Evolutionary conservation across 2,329 filamentous ascomycete species (phyloP), one percentile per base, ranked within the genome.

Genomic region (Colletotrichum theobromicola): DNA sequence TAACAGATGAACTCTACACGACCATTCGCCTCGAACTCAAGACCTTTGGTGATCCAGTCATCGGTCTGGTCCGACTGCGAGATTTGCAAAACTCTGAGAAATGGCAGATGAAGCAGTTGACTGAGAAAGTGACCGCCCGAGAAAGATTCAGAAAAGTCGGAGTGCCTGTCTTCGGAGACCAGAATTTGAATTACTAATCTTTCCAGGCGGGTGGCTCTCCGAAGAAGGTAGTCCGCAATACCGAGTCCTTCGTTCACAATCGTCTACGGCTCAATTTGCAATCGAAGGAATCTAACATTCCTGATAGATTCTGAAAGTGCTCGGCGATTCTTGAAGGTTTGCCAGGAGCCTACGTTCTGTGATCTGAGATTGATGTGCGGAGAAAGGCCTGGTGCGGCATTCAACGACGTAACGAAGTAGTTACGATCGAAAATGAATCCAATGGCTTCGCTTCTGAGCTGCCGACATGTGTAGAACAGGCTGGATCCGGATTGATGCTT

Each of bases 121-220:
- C 12, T 6, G 6, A 46, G n/a, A 7, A 46, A 46, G 4, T n/a
- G 42, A 13, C 42, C 42, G n/a, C n/a, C 42, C 12, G 42, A 46
- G 42, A 18, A 5, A 5, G 0, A 10, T 9, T n/a, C 13, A 0
- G 0, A 1, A 13, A 46, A n/a, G 0, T 46, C 0, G 0, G 13
- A 10, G 42, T n/a, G 42, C 0, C 9, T 46, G 42, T 46, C 42
- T 13, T 46, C n/a, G 12, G 42, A 0, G 10, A 0, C n/a, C 0
- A 0, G 13, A 3, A 21, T 21, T 46, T 46, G 18, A 13, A 46
- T 46, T 21, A 46, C 42, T 10, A 46, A 3, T 21, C 42, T 9
- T 46, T 46, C 42, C n/a, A 46, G n/a, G 42, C n/a, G 42, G 5
- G 5, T n/a, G 10, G 42, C 42, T 5, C 10, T 0, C 0, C 21